These are phyloP conservation scores for Xerocomus amazonicus DNA, from an alignment of 1,284 basidiomycete species.

Conservation along the genomic window DNA sequence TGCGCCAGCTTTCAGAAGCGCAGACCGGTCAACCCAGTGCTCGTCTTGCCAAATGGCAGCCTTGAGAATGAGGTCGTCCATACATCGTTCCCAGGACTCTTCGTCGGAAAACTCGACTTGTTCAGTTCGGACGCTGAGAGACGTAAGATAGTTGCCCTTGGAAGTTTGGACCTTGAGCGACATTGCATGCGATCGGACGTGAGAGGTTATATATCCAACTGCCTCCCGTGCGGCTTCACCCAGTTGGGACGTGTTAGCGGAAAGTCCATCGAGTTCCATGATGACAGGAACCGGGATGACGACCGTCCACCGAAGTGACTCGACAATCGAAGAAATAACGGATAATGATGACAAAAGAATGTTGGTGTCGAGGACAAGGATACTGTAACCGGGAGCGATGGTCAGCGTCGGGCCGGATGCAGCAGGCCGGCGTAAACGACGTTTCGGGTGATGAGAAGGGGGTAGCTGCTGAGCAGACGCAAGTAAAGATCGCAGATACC, in stretches of 20 bases:
- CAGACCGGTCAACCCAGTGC: slow-evolving; percentile 86
- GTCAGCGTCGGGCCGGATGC: slow-evolving; percentile 43
- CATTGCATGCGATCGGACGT: slow-evolving; percentile 68
- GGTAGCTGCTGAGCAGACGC: slow-evolving; percentile 41
- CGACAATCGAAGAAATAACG: slow-evolving; percentile 72
- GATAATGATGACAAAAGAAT: slow-evolving; percentile 80
- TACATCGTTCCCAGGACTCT: slow-evolving; percentile 65
- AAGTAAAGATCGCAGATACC: slow-evolving; percentile 59
- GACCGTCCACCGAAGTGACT: slow-evolving; percentile 82
- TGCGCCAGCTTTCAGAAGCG: slow-evolving; percentile 51
- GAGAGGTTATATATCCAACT: slow-evolving; percentile 71
- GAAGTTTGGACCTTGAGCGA: slow-evolving; percentile 94
- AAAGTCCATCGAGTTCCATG: slow-evolving; percentile 93
- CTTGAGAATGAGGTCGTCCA: slow-evolving; percentile 94
- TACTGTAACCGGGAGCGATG: slow-evolving; percentile 82
- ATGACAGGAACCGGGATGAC: slow-evolving; percentile 91
- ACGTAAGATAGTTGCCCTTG: slow-evolving; percentile 89
- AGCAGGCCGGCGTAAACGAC: slow-evolving; percentile 30
- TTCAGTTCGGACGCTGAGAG: slow-evolving; percentile 82
- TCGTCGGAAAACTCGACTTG: slow-evolving; percentile 70
- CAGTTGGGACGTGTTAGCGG: slow-evolving; percentile 60
- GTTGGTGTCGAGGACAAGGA: slow-evolving; percentile 93
- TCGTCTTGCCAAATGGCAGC: slow-evolving; percentile 90
- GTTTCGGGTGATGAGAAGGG: slow-evolving; percentile 35
- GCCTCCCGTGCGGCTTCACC: slow-evolving; percentile 72